Evolutionary conservation across 2,329 filamentous ascomycete species (phyloP), one percentile per base, ranked within the genome.

Genomic region (Ophiobolus disseminans): DNA sequence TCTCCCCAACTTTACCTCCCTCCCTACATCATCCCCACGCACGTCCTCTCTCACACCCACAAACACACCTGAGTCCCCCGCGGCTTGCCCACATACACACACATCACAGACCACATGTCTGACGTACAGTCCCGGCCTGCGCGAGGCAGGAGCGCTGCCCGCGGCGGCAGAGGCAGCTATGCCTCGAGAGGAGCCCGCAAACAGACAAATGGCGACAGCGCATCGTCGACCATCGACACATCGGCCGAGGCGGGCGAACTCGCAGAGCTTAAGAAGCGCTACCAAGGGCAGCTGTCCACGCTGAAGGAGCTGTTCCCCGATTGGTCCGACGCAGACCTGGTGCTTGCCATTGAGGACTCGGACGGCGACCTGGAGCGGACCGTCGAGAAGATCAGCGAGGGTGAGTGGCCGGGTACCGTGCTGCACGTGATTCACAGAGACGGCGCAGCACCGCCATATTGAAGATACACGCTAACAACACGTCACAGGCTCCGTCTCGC

Each of bases 241-340:
- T 79, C 84, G 57, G 85, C 87, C 70, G 92, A 97, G 68, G 88
- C 96, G 74, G 89, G 90, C 74, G 92, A 97, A 76, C 83, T 97
- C 61, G 90, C 88, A 70, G 86, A 95, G 77, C 86, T 97, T 72
- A 95, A 95, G 84, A 91, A 90, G 81, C 86, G 90, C 74, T 94
- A 96, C 73, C 84, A 88, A 68, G 79, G 80, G 68, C 90, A 93
- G 78, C 84, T 96, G 65, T 81, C 81, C 55, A 86, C 87, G 67
- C 86, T 99, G 73, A 91, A 90, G 78, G 92, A 96, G 75, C 87
- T 97, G 79, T 97, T 96, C 79, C 86, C 90, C 51, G 88, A 91
- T 75, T 97, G 93, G 94, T 93, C 91, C 64, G 90, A 96, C 69
- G 90, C 92, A 74, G 93, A 97, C 74, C 85, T 97, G 57, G 86